These are phyloP conservation scores for Elsinoe necatrix DNA, from an alignment of 2,329 filamentous ascomycete genomes.

Conservation along the genomic window DNA sequence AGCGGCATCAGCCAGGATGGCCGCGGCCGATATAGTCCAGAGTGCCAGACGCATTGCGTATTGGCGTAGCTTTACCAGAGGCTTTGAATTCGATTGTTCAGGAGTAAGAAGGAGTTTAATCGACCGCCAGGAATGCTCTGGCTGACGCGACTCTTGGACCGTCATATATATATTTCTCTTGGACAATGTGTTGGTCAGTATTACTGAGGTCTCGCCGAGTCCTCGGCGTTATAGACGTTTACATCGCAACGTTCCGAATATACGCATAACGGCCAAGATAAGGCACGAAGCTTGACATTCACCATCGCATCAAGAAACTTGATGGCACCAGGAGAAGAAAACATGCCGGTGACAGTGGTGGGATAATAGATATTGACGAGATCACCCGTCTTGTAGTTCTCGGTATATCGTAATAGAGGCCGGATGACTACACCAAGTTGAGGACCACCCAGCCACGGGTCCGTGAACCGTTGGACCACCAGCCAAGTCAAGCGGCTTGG, in stretches of 20 bases:
- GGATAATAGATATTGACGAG: no score
- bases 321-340: no score
- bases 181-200: not conserved
- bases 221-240: not conserved
- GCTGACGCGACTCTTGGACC: not conserved
- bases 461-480: not conserved
- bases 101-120: no score
- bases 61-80: not conserved
- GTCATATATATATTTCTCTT: not conserved
- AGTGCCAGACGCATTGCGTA: not conserved
- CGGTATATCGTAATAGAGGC: not conserved
- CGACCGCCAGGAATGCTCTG: no score
- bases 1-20: slow-evolving; percentile 1
- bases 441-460: not conserved
- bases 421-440: not conserved
- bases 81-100: not conserved
- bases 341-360: no score
- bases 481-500: not conserved
- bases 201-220: not conserved
- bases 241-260: not conserved
- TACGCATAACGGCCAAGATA: not conserved
- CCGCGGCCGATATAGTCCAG: not conserved
- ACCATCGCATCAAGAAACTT: no score
- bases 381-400: no score
- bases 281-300: not conserved